A percentile compares a stretch with the other conserved stretches of the same genome.
Conservation (phyloP, 176 grass and related monocot species). For the Oryza glumipatula region DNA sequence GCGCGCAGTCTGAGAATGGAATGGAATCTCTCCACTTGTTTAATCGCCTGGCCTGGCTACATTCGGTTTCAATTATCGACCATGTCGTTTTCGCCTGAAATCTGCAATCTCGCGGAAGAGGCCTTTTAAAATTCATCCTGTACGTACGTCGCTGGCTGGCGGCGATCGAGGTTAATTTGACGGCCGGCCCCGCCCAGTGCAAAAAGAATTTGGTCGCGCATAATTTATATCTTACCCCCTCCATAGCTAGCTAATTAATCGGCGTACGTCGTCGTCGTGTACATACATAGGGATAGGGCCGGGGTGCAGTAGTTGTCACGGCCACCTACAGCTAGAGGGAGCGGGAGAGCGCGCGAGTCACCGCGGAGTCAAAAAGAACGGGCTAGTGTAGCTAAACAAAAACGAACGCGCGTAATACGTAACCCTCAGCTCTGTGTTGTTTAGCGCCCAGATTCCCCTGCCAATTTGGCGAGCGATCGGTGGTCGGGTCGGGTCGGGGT, state of each 20-base stretch:
- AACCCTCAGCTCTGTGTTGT: not conserved
- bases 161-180: slow-evolving; percentile 2
- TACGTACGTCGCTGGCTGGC: slow-evolving; percentile 34
- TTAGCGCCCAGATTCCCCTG: slow-evolving; percentile 42
- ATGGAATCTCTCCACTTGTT: slow-evolving; percentile 49
- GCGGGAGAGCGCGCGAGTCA: not conserved
- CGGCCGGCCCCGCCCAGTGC: not conserved
- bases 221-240: not conserved
- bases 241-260: not conserved
- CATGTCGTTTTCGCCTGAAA: slow-evolving; percentile 40
- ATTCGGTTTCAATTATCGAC: slow-evolving; percentile 34
- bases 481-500: not conserved
- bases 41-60: slow-evolving; percentile 15
- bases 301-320: slow-evolving; percentile 25
- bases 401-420: not conserved
- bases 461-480: not conserved
- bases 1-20: slow-evolving; percentile 24
- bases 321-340: slow-evolving; percentile 22
- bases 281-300: too few species aligned
- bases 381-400: slow-evolving; percentile 2
- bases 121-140: slow-evolving; percentile 6
- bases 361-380: slow-evolving; percentile 11
- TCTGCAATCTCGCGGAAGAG: slow-evolving; percentile 25
- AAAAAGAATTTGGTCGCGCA: not conserved
- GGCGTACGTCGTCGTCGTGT: not conserved